Evolutionary conservation across 805 yeast species (phyloP).

Genomic region (Tetrapisispora taiwanensis): DNA sequence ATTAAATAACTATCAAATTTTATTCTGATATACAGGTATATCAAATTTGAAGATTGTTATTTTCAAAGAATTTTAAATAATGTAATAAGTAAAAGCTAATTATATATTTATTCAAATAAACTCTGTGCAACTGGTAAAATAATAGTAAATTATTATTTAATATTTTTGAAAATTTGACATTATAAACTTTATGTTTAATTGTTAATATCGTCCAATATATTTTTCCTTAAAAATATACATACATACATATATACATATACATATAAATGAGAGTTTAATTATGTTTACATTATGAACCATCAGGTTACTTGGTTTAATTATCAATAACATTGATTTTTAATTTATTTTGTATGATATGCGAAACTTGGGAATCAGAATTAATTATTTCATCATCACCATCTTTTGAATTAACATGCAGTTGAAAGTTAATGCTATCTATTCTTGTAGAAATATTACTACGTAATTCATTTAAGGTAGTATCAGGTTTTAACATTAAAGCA

Average conservation of each 20-base stretch:
- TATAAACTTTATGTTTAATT: too few species aligned
- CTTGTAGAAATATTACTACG: conserved; percentile 43
- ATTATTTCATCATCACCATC: conserved; percentile 30
- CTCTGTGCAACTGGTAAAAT: too few species aligned
- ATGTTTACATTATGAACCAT: neutral
- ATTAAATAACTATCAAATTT: too few species aligned
- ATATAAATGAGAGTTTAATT: neutral
- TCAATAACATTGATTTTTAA: conserved; percentile 32
- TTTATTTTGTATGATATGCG: conserved; percentile 27
- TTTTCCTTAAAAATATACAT: neutral
- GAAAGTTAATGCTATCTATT: conserved; percentile 33
- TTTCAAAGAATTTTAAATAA: too few species aligned
- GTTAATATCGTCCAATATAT: neutral
- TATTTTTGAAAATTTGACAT: too few species aligned
- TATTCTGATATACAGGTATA: too few species aligned
- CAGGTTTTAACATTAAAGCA: conserved; percentile 49
- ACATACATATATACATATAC: too few species aligned
- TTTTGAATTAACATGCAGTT: conserved; percentile 26
- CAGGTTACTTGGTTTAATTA: conserved; percentile 7
- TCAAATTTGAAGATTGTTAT: too few species aligned
- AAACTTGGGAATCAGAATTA: conserved; percentile 26
- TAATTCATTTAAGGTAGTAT: conserved; percentile 39
- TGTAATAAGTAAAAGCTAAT: too few species aligned
- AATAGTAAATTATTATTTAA: too few species aligned
- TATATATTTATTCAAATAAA: too few species aligned